Evolutionary conservation across 768 basidiomycete species (phyloP).

Genomic region (Suillus luteus): DNA sequence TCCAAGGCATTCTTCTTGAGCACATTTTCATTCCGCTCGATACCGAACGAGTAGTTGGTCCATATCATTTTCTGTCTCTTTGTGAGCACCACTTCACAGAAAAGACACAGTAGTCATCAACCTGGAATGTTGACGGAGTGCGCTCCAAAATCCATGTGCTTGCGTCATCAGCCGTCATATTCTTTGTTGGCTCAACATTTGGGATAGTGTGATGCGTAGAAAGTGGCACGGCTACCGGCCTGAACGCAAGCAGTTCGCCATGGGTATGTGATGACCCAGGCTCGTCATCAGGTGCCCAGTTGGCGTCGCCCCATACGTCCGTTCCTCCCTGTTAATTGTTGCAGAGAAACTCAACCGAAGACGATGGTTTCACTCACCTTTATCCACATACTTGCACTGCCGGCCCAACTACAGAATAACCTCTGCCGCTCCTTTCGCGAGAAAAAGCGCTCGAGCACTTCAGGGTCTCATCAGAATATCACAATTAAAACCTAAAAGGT

Average conservation of each 20-base stretch:
- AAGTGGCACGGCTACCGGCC: constrained; percentile 31
- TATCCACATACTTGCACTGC: constrained; percentile 91
- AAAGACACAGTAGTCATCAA: constrained; percentile 27
- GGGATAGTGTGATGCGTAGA: constrained; percentile 13
- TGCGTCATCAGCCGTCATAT: constrained; percentile 80
- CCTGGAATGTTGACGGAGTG: constrained; percentile 82
- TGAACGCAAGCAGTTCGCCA: constrained; percentile 84
- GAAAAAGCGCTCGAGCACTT: constrained; percentile 87
- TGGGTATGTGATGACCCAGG: constrained; percentile 58
- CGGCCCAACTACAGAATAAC: constrained; percentile 94
- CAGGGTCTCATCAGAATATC: background rate
- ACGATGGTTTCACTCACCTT: constrained; percentile 51
- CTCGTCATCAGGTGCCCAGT: constrained; percentile 80
- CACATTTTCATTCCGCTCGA: constrained; percentile 72
- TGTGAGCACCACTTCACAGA: background rate
- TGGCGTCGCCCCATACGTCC: constrained; percentile 77
- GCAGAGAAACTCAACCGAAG: no score
- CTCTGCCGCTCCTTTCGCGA: constrained; percentile 85
- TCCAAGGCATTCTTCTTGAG: constrained; percentile 71
- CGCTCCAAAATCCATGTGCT: constrained; percentile 79
- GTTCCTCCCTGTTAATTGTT: constrained; percentile 64
- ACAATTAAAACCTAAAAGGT: background rate
- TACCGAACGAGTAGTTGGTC: constrained; percentile 86
- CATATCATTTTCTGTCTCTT: constrained; percentile 69
- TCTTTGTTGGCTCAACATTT: constrained; percentile 35